A percentile compares a stretch with the other conserved stretches of the same genome.
Conservation (phyloP, 2,329 filamentous ascomycete genomes). For the Hypoxylon sp. region DNA sequence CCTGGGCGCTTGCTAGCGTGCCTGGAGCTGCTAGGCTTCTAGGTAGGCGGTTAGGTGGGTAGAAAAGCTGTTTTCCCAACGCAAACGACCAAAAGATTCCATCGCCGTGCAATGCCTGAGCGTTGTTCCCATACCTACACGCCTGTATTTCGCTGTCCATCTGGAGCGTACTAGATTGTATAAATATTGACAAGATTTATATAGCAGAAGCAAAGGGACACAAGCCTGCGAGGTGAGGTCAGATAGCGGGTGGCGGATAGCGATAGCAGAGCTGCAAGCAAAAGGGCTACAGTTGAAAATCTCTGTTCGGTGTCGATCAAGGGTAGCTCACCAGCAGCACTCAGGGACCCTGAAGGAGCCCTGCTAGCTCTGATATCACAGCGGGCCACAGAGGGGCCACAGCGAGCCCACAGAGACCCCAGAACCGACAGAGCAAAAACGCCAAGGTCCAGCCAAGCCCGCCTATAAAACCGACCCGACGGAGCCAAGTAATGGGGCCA, state of each 20-base stretch:
- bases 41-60: neutral
- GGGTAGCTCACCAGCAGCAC: too few species aligned
- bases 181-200: neutral
- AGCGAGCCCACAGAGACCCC: too few species aligned
- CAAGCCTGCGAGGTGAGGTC: neutral
- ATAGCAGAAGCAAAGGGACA: neutral
- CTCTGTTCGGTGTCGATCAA: constrained; percentile 29
- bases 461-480: constrained; percentile 30
- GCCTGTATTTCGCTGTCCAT: constrained; percentile 27
- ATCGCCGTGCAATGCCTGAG: too few species aligned
- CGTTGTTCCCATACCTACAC: too few species aligned
- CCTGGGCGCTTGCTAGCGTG: too few species aligned
- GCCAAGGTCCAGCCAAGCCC: constrained; percentile 18
- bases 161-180: constrained; percentile 3
- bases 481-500: constrained; percentile 23
- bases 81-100: too few species aligned
- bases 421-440: neutral
- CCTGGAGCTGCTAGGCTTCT: too few species aligned
- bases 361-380: too few species aligned
- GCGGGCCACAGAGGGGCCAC: neutral
- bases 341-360: too few species aligned
- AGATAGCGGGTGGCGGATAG: constrained; percentile 14
- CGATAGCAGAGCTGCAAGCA: neutral
- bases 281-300: constrained; percentile 15
- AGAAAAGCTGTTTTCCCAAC: too few species aligned